Evolutionary conservation across 768 basidiomycete species (phyloP), one percentile per base, ranked within the genome.

Genomic region (Boletus pseudopeckii): DNA sequence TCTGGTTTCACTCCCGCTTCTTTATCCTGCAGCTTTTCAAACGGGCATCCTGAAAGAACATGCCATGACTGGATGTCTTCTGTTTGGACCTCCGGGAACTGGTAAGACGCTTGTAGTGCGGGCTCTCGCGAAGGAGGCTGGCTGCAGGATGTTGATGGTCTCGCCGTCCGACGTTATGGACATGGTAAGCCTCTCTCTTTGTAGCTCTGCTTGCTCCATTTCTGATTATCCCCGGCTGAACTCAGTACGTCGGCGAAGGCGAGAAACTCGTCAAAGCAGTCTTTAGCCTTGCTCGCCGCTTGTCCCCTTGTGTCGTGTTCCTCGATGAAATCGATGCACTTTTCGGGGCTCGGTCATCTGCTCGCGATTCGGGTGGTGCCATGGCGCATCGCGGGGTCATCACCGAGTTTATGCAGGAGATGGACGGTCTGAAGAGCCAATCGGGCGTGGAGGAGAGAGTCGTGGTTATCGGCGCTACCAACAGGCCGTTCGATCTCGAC

Each of bases 161-260:
- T 87, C 90, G 41, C 92, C 94, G 7, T 92, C 92, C 10, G 94
- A 98, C 65, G 90, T 98, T 43, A 92, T 95, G 85, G 93, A 97
- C 67, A 95, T 95, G 91, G 91, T 91, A 56, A 43, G 79, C 67
- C 45, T 20, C 47, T 33, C 2, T 33, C 2, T 10, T 28, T 30
- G n/a, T 48, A 18, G 8, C 7, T 54, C 24, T 30, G 7, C 26
- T 43, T 11, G 38, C 14, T 13, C 13, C 26, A 11, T 46, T 36
- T 36, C 46, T 61, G 30, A 57, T 37, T 17, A 33, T n/a, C 47
- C 46, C 47, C 50, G 41, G 28, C 36, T 52, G 38, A 34, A 30
- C 22, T 34, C 55, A 91, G 90, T 92, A 92, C 69, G 88, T 91
- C 37, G 90, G 90, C 18, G 90, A 93, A 74, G 90, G 88, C 41